A percentile compares a stretch with the other conserved stretches of the same genome.
These are phyloP conservation scores for Butyriboletus appendiculatus DNA, from an alignment of 1,284 basidiomycete genomes.

Conservation along the genomic window DNA sequence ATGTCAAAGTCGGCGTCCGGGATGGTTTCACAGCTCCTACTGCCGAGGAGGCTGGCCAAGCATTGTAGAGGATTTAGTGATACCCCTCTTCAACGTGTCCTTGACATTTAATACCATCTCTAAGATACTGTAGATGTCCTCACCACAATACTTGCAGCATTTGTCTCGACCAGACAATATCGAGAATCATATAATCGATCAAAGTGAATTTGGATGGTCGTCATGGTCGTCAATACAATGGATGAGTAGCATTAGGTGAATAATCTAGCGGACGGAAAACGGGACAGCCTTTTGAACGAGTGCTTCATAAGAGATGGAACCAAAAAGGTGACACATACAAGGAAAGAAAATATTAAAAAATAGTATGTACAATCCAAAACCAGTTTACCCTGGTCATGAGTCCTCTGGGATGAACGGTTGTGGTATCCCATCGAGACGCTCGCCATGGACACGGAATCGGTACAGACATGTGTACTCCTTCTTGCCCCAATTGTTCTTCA, in stretches of 20 bases:
- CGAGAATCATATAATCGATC: not conserved
- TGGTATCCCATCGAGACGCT: slow-evolving; percentile 38
- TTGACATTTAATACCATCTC: slow-evolving; percentile 7
- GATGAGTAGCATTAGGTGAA: slow-evolving; percentile 21
- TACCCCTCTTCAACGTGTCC: not conserved
- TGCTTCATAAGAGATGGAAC: not conserved
- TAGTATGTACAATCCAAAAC: slow-evolving; percentile 9
- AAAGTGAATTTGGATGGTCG: slow-evolving; percentile 19
- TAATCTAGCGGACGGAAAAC: slow-evolving; percentile 21
- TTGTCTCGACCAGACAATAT: not conserved
- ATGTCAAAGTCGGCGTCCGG: slow-evolving; percentile 34
- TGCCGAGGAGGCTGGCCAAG: slow-evolving; percentile 3
- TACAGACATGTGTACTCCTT: slow-evolving; percentile 88
- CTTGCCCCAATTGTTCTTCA: slow-evolving; percentile 88
- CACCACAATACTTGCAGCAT: not conserved
- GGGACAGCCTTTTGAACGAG: slow-evolving; percentile 1
- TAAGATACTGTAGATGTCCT: not conserved
- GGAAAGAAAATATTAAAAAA: slow-evolving; percentile 1
- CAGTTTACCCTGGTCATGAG: slow-evolving; percentile 14
- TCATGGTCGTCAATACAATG: slow-evolving; percentile 28
- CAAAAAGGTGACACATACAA: not conserved
- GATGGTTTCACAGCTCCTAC: slow-evolving; percentile 10
- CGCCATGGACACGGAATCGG: slow-evolving; percentile 78
- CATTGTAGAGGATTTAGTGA: slow-evolving; percentile 9
- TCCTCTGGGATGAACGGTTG: slow-evolving; percentile 15